phyloP scores from a whole-genome alignment of 768 basidiomycete species.

The Lepiota venenata region DNA sequence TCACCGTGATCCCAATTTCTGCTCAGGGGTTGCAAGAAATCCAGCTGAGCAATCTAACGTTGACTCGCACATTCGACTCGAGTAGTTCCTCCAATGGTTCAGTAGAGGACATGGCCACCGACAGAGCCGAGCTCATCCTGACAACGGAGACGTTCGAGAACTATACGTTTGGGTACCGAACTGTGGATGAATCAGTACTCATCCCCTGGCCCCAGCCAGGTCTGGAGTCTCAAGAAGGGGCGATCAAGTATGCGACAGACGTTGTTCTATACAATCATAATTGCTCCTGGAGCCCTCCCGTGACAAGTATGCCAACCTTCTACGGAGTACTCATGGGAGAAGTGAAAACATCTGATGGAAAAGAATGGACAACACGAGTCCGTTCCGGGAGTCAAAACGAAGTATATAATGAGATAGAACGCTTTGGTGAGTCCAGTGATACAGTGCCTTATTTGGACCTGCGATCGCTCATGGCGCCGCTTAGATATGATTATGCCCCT shows the following conservation, averaged over 20 bases:
- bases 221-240: neutral
- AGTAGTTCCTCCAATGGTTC: neutral
- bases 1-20: neutral
- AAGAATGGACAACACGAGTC: too few relatives aligned
- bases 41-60: neutral
- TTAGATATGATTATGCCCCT: too few relatives aligned
- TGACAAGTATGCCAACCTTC: neutral
- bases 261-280: neutral
- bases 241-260: neutral
- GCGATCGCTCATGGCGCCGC: too few relatives aligned
- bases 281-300: neutral
- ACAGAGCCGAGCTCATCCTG: neutral
- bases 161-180: neutral
- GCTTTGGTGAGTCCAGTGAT: too few relatives aligned
- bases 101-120: neutral
- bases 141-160: neutral
- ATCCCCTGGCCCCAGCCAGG: neutral
- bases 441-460: too few relatives aligned
- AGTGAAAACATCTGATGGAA: too few relatives aligned
- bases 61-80: neutral
- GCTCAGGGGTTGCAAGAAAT: neutral
- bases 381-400: too few relatives aligned
- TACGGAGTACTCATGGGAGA: too few relatives aligned
- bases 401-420: too few relatives aligned
- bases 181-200: neutral